Evolutionary conservation across 441 rosid species (phyloP).

Genomic region (Gossypium schwendimanii): DNA sequence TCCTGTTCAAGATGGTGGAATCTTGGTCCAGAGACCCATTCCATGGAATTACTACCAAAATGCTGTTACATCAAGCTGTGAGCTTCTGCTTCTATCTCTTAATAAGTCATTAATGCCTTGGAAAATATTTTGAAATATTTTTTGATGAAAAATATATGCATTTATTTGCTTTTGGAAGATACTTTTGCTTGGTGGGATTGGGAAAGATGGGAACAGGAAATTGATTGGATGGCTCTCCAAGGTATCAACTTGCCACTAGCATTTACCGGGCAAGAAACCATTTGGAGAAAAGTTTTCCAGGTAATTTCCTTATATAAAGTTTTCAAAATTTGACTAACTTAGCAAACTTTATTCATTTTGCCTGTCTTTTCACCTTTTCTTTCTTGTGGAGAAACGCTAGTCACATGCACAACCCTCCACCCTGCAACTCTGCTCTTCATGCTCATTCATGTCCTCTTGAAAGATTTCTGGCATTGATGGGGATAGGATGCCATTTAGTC

Average conservation of each 20-base stretch:
- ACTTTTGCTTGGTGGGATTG: conserved; percentile 80
- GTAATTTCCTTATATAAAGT: conserved; percentile 20
- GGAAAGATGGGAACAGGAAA: conserved; percentile 73
- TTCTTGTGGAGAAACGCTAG: conserved; percentile 1
- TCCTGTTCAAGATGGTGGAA: conserved; percentile 36
- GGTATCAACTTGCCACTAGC: conserved; percentile 71
- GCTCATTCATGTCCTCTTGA: background rate
- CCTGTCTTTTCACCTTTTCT: background rate
- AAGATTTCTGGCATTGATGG: background rate
- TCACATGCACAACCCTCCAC: conserved; percentile 3
- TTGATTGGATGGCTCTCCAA: conserved; percentile 80
- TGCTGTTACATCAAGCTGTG: conserved; percentile 77
- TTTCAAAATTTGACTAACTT: background rate
- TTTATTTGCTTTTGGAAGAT: conserved; percentile 29
- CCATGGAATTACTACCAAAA: conserved; percentile 81
- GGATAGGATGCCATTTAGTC: background rate
- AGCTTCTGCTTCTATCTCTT: conserved; percentile 21
- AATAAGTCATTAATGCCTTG: conserved; percentile 4
- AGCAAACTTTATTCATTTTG: background rate
- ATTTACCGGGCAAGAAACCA: conserved; percentile 69
- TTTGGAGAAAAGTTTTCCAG: conserved; percentile 68
- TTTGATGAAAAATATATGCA: conserved; percentile 6
- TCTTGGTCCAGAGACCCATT: conserved; percentile 44
- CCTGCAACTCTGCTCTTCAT: background rate
- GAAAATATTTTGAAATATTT: background rate